Base-by-base conservation (phyloP, 306 rosid genomes). In the Canavalia gladiata region DNA sequence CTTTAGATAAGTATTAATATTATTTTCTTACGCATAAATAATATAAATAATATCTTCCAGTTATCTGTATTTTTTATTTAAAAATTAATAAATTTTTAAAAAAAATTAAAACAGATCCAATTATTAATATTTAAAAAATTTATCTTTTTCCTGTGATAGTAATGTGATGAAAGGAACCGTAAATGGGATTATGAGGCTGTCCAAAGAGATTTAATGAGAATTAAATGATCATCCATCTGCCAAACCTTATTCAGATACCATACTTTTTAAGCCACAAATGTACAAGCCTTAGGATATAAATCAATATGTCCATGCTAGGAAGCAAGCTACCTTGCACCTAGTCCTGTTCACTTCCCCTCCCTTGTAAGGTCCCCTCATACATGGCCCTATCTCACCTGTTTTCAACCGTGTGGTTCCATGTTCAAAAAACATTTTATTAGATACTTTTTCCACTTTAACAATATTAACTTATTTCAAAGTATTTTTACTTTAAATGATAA, bases 1-100 rank as follows among this genome's bases (percentile, higher is more conserved):
- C 60, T 62, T 4, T 47, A 25, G 55, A 10, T 52, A 25, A 7
- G 25, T 58, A 60, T 55, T 43, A 85, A 77, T 77, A 62, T 60
- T 83, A 18, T 18, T 18, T 18, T 18, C 25, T 18, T 18, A 18
- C 25, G 25, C 25, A 18, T 18, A 18, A 18, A 18, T 18, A 18
- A 18, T 18, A 18, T 18, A 18, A 18, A 18, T 18, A 18, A 18
- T 18, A 18, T 18, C 25, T n/a, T n/a, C n/a, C n/a, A n/a, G n/a
- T n/a, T n/a, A n/a, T n/a, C n/a, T n/a, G n/a, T n/a, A n/a, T n/a
- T n/a, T 18, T 18, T 18, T 18, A 18, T 18, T 18, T 18, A 18
- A 18, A 18, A 18, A 18, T 18, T 18, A 18, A 18, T 18, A 18
- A 18, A 18, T 18, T 18, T 18, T 18, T 18, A 18, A 18, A 18